Conservation (phyloP, 2,329 filamentous ascomycete genomes). For the Paecilomyces variotii region DNA sequence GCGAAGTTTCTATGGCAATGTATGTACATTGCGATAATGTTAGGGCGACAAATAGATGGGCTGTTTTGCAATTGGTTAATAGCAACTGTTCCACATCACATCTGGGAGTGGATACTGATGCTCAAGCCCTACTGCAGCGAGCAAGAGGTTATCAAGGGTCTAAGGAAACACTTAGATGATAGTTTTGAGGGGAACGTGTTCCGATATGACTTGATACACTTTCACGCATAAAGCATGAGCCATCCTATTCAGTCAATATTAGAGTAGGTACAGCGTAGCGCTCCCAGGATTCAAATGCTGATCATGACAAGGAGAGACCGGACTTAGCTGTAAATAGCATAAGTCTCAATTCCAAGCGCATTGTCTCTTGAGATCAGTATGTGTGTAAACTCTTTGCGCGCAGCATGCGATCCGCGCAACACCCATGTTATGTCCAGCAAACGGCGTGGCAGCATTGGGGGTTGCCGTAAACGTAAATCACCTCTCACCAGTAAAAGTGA, state of each 20-base stretch:
- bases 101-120: neutral
- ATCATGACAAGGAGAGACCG: neutral
- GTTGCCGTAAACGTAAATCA: no score
- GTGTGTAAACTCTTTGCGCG: neutral
- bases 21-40: no score
- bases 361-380: neutral
- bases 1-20: no score
- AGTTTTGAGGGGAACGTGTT: neutral
- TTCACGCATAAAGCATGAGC: neutral
- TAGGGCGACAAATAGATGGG: accelerated
- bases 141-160: neutral
- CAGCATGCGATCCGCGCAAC: neutral
- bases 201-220: no score
- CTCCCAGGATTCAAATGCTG: neutral
- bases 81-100: neutral
- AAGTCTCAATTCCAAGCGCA: neutral
- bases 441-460: neutral
- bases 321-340: no score
- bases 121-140: neutral
- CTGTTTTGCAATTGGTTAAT: neutral
- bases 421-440: neutral
- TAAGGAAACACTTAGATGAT: neutral
- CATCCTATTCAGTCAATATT: neutral
- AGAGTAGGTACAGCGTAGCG: neutral
- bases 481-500: neutral